Evolutionary conservation across 345 rosid genomes (phyloP).

Genomic region (Salix brachista): DNA sequence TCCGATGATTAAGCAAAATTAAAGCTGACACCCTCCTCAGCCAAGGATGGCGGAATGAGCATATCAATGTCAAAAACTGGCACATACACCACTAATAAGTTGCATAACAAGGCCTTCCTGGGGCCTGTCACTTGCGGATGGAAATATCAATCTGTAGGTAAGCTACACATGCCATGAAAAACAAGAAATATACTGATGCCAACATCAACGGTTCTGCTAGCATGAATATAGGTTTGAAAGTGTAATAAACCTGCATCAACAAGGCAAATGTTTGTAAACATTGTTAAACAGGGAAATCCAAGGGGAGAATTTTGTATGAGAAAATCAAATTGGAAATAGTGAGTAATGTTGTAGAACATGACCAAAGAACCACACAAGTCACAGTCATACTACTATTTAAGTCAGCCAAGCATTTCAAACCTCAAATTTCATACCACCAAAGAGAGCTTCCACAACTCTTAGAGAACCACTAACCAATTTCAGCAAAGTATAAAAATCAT

Average conservation of each 20-base stretch:
- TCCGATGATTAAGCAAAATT: background rate
- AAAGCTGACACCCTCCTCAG: slow-evolving; percentile 9
- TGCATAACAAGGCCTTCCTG: background rate
- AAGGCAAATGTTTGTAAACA: background rate
- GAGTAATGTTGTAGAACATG: background rate
- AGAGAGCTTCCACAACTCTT: background rate
- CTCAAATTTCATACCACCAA: background rate
- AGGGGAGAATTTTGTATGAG: background rate
- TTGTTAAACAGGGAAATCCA: background rate
- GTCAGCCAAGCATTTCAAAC: background rate
- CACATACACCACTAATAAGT: background rate
- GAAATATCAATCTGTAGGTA: slow-evolving; percentile 82
- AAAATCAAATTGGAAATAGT: background rate
- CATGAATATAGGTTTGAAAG: slow-evolving; percentile 92
- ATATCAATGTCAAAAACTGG: background rate
- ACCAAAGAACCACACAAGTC: background rate
- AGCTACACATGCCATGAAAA: slow-evolving; percentile 68
- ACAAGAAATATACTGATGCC: slow-evolving; percentile 67
- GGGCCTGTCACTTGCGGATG: slow-evolving; percentile 42
- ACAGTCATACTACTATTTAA: background rate
- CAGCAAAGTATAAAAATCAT: background rate
- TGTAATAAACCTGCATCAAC: slow-evolving; percentile 72
- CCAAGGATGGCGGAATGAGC: slow-evolving; percentile 4
- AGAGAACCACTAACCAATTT: background rate
- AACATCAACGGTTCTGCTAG: slow-evolving; percentile 95